phyloP scores from a whole-genome alignment of 441 rosid genomes.

The Eutrema salsugineum region DNA sequence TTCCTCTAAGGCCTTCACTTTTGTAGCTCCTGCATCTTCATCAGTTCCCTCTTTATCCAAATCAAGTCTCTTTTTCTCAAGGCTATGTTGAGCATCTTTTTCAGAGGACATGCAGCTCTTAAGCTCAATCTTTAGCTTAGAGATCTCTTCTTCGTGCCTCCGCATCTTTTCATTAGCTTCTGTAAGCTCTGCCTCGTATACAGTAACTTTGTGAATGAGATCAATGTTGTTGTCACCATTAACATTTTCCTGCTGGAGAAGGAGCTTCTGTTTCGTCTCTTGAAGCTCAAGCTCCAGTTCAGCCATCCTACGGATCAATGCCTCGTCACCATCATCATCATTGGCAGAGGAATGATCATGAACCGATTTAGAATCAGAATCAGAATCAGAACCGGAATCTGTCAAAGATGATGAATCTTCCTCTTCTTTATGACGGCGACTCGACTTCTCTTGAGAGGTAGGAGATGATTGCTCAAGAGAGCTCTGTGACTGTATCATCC shows the following conservation, averaged over 20 bases:
- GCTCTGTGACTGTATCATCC: slow-evolving; percentile 46
- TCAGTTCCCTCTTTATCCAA: slow-evolving; percentile 17
- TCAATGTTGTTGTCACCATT: slow-evolving; percentile 32
- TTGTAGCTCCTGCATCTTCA: slow-evolving; percentile 14
- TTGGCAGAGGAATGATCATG: slow-evolving; percentile 17
- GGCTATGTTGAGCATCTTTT: slow-evolving; percentile 1
- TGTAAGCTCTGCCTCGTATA: slow-evolving; percentile 52
- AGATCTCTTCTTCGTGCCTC: slow-evolving; percentile 49
- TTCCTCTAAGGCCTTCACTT: slow-evolving; percentile 41
- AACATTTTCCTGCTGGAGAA: slow-evolving; percentile 17
- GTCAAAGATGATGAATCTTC: slow-evolving; percentile 27
- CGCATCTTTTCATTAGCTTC: slow-evolving; percentile 49
- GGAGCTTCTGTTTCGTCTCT: slow-evolving; percentile 30
- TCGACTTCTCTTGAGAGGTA: slow-evolving; percentile 37
- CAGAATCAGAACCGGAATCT: slow-evolving; percentile 26
- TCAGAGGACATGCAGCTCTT: slow-evolving; percentile 27
- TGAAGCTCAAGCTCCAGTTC: slow-evolving; percentile 29
- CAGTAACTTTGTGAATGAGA: slow-evolving; percentile 37
- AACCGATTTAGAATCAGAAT: neutral
- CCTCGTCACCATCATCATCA: slow-evolving; percentile 29
- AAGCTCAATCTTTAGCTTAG: slow-evolving; percentile 51
- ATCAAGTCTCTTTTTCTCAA: slow-evolving; percentile 22
- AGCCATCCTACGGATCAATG: slow-evolving; percentile 20
- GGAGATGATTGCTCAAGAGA: slow-evolving; percentile 60
- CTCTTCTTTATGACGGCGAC: slow-evolving; percentile 36